These are phyloP conservation scores for Skeletonema grethae DNA, from an alignment of 108 stramenopile species.

Conservation along the genomic window DNA sequence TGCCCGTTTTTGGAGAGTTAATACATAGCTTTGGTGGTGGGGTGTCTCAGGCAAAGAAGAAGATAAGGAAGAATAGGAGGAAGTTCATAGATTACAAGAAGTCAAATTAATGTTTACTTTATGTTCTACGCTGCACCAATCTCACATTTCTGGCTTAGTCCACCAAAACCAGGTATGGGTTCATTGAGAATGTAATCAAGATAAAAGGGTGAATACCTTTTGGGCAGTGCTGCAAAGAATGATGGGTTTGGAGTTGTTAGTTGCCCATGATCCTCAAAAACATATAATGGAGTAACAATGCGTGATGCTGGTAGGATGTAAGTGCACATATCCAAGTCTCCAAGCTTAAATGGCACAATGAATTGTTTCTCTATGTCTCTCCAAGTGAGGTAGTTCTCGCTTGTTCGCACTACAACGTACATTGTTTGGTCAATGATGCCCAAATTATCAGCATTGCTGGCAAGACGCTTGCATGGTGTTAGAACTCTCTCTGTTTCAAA, in stretches of 20 bases:
- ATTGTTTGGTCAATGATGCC: neutral
- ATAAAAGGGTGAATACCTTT: neutral
- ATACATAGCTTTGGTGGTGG: too few relatives aligned
- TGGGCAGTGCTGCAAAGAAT: neutral
- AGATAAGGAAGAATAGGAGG: too few relatives aligned
- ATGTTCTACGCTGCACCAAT: too few relatives aligned
- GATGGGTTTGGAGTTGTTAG: neutral
- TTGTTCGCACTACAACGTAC: neutral
- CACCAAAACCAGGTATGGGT: neutral
- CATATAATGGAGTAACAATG: neutral
- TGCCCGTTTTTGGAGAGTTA: too few relatives aligned
- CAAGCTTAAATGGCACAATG: neutral
- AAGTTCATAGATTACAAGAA: too few relatives aligned
- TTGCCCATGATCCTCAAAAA: neutral
- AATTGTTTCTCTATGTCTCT: neutral
- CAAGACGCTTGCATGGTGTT: neutral
- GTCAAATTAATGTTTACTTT: too few relatives aligned
- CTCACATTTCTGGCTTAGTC: too few relatives aligned
- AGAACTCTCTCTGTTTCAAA: neutral
- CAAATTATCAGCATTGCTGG: neutral
- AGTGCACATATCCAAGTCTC: neutral
- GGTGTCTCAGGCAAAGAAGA: too few relatives aligned
- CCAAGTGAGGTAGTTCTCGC: neutral
- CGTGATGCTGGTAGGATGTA: neutral
- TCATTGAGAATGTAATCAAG: neutral